These are phyloP conservation scores for Pyrenula aspistea DNA, from an alignment of 495 filamentous ascomycete genomes.

Conservation along the genomic window DNA sequence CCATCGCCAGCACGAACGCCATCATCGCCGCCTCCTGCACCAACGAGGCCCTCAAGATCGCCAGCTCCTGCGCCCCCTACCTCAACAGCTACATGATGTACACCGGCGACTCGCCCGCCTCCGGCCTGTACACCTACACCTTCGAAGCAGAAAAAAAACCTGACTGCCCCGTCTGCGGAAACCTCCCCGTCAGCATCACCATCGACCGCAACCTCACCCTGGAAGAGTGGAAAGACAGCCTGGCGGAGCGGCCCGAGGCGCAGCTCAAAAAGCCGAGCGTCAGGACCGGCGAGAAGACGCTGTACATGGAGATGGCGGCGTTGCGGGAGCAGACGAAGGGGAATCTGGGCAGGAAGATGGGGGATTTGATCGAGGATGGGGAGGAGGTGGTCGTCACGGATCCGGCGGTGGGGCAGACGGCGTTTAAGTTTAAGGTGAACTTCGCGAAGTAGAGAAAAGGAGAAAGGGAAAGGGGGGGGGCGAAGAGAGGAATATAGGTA, in stretches of 20 bases:
- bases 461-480: neutral
- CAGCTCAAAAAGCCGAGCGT: slow-evolving; percentile 86
- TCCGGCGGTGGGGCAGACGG: slow-evolving; percentile 56
- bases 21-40: slow-evolving; percentile 92
- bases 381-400: slow-evolving; percentile 76
- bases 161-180: slow-evolving; percentile 92
- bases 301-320: slow-evolving; percentile 81
- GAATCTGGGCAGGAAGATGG: slow-evolving; percentile 69
- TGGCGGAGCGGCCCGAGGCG: slow-evolving; percentile 73
- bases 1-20: slow-evolving; percentile 95
- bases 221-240: slow-evolving; percentile 71
- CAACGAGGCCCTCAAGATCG: slow-evolving; percentile 94
- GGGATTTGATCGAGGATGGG: slow-evolving; percentile 49
- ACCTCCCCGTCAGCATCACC: slow-evolving; percentile 57
- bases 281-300: slow-evolving; percentile 64
- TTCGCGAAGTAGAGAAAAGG: slow-evolving; percentile 12
- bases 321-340: slow-evolving; percentile 69
- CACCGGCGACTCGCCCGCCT: slow-evolving; percentile 58
- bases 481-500: too few relatives aligned
- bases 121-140: slow-evolving; percentile 90
- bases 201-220: slow-evolving; percentile 65
- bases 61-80: slow-evolving; percentile 65
- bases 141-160: slow-evolving; percentile 84
- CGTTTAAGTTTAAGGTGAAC: slow-evolving; percentile 57
- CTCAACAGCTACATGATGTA: slow-evolving; percentile 99